A percentile compares a stretch with the other conserved stretches of the same genome.
Evolutionary conservation across 805 yeast species (phyloP).

Genomic region (Candida piceae): DNA sequence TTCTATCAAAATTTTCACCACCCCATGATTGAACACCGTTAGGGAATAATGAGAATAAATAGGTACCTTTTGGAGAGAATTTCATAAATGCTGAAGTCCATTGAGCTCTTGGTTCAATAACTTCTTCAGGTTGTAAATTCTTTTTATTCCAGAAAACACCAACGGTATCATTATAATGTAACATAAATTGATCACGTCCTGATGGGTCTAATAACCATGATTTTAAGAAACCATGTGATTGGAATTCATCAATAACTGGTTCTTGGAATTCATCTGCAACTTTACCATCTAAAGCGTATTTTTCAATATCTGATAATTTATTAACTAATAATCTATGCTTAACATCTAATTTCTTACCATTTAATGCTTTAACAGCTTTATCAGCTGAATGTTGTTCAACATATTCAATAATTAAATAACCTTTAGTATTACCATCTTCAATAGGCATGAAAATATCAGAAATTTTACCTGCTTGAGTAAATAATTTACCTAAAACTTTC

Average conservation of each 20-base stretch:
- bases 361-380: conserved; percentile 72
- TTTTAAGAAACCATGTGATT: conserved; percentile 74
- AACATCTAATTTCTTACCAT: conserved; percentile 88
- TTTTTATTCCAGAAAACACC: conserved; percentile 83
- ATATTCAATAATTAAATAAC: conserved; percentile 82
- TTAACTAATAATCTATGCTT: conserved; percentile 87
- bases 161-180: conserved; percentile 75
- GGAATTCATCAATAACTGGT: conserved; percentile 69
- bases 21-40: conserved; percentile 98
- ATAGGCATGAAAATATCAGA: conserved; percentile 80
- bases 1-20: conserved; percentile 69
- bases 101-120: conserved; percentile 69
- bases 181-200: conserved; percentile 85
- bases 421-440: conserved; percentile 75
- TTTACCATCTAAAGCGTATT: conserved; percentile 61
- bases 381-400: conserved; percentile 61
- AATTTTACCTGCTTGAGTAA: conserved; percentile 73
- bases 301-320: conserved; percentile 76
- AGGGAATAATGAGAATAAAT: conserved; percentile 79
- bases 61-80: conserved; percentile 93
- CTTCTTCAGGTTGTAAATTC: conserved; percentile 67
- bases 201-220: conserved; percentile 87
- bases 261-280: conserved; percentile 58
- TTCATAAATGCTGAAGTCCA: conserved; percentile 87
- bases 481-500: conserved; percentile 79